A percentile compares a stretch with the other conserved stretches of the same genome.
Conservation (phyloP, 108 stramenopile species). For the Nitzschia sp. region DNA sequence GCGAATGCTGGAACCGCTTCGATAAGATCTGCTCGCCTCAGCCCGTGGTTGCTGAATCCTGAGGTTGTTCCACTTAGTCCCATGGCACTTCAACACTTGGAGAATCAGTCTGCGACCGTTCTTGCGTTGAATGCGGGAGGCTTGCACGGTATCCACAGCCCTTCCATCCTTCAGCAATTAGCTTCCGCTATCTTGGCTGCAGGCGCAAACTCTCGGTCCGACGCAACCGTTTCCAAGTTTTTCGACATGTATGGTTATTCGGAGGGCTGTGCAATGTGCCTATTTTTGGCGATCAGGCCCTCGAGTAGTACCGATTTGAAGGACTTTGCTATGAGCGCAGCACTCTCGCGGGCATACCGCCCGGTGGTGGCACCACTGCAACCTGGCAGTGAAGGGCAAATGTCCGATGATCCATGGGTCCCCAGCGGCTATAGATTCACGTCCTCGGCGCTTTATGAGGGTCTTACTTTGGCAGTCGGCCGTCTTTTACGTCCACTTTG, state of each 20-base stretch:
- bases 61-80: conserved; percentile 64
- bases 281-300: conserved; percentile 59
- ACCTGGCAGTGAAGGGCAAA: conserved; percentile 1
- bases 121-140: conserved; percentile 79
- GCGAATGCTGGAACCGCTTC: conserved; percentile 5
- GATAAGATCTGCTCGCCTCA: conserved; percentile 65
- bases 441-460: conserved; percentile 75
- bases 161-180: conserved; percentile 54
- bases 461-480: conserved; percentile 55
- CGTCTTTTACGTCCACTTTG: conserved; percentile 87
- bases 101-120: conserved; percentile 26
- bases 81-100: conserved; percentile 62
- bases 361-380: conserved; percentile 17
- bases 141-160: conserved; percentile 65
- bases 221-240: conserved; percentile 61
- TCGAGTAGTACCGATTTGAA: conserved; percentile 44
- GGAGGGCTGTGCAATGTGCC: conserved; percentile 85
- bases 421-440: conserved; percentile 66
- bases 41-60: conserved; percentile 69
- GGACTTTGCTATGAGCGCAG: conserved; percentile 49
- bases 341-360: conserved; percentile 28
- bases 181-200: conserved; percentile 54
- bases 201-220: conserved; percentile 56
- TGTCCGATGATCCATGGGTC: conserved; percentile 34
- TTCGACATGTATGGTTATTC: conserved; percentile 76